Evolutionary conservation across 345 rosid genomes (phyloP).

Genomic region (Noccaea bulbosa): DNA sequence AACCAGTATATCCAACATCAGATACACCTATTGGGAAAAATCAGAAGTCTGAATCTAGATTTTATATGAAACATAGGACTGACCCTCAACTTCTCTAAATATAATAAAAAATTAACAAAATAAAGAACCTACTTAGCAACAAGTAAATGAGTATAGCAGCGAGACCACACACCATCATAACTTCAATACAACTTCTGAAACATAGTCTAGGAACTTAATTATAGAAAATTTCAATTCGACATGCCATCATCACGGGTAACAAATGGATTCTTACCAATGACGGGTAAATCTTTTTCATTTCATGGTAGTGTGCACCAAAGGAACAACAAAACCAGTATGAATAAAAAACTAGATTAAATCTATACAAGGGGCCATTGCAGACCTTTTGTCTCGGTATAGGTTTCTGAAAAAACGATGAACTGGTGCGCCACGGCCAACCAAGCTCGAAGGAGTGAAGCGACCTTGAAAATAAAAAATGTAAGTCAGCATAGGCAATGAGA

Average conservation of each 20-base stretch:
- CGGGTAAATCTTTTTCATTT: background rate
- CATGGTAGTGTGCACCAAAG: slow-evolving; percentile 12
- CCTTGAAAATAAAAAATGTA: slow-evolving; percentile 53
- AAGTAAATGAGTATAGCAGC: slow-evolving; percentile 25
- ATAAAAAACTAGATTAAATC: slow-evolving; percentile 8
- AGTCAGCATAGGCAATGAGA: slow-evolving; percentile 36
- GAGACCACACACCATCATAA: slow-evolving; percentile 25
- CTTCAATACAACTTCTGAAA: slow-evolving; percentile 32
- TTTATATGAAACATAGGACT: slow-evolving; percentile 13
- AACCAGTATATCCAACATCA: slow-evolving; percentile 31
- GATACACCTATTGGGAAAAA: slow-evolving; percentile 17
- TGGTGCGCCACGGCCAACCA: slow-evolving; percentile 89
- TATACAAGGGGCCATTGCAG: slow-evolving; percentile 28
- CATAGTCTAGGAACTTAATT: slow-evolving; percentile 23
- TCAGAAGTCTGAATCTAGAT: slow-evolving; percentile 14
- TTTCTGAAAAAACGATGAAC: slow-evolving; percentile 69
- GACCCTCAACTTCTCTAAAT: slow-evolving; percentile 10
- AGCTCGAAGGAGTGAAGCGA: slow-evolving; percentile 89
- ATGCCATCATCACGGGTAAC: slow-evolving; percentile 7
- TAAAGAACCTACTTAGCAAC: slow-evolving; percentile 24
- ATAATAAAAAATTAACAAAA: background rate
- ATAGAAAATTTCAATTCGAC: slow-evolving; percentile 12
- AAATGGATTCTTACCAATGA: slow-evolving; percentile 1
- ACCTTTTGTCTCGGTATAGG: slow-evolving; percentile 82
- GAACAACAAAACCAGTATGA: slow-evolving; percentile 23